Conservation (phyloP, 1,284 basidiomycete genomes). For the Heterobasidion irregulare region DNA sequence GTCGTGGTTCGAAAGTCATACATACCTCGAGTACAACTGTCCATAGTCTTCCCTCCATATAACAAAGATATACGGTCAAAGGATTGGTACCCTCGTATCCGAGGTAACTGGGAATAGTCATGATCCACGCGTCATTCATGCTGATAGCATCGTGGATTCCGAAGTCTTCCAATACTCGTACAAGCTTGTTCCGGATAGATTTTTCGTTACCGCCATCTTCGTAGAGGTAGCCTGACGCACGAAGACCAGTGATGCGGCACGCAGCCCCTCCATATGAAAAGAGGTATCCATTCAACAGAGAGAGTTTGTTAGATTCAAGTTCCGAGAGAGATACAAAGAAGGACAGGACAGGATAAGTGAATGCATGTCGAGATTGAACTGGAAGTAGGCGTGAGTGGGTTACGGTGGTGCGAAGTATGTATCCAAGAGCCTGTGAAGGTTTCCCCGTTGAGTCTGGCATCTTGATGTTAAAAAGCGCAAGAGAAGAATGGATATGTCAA, state of each 20-base stretch:
- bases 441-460: background rate
- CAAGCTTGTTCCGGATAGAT: constrained; percentile 33
- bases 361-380: constrained; percentile 39
- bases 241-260: constrained; percentile 38
- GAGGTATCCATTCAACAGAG: constrained; percentile 40
- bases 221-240: constrained; percentile 39
- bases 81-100: constrained; percentile 74
- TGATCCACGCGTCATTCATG: constrained; percentile 54
- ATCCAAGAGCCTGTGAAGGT: background rate
- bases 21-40: constrained; percentile 52
- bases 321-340: constrained; percentile 51
- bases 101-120: constrained; percentile 68
- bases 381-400: constrained; percentile 56
- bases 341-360: constrained; percentile 59
- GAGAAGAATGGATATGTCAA: background rate
- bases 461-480: background rate
- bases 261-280: constrained; percentile 43
- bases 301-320: constrained; percentile 42
- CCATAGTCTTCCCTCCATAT: constrained; percentile 33
- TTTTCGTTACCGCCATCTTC: constrained; percentile 12
- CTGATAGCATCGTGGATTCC: constrained; percentile 16
- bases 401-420: constrained; percentile 41
- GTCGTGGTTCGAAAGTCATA: background rate
- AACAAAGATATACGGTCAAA: constrained; percentile 67
- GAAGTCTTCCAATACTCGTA: constrained; percentile 24